phyloP scores from a whole-genome alignment of 2,329 filamentous ascomycete species.

The Phialocephala subalpina region DNA sequence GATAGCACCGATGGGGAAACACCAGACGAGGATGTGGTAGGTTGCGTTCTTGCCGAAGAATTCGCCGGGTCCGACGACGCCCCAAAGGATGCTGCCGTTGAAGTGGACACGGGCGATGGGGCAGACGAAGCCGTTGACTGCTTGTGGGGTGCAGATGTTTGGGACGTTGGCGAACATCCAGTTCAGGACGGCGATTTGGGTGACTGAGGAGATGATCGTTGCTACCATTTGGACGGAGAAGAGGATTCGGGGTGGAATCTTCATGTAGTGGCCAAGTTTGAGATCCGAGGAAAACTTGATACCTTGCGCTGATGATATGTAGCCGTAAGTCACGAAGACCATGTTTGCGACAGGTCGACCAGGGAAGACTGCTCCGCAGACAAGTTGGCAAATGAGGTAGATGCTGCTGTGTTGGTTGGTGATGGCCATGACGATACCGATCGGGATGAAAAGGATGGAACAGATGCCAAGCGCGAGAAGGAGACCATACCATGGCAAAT shows the following conservation, averaged over 20 bases:
- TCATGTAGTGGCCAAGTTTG: conserved; percentile 90
- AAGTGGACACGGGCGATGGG: conserved; percentile 89
- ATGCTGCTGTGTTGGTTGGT: conserved; percentile 90
- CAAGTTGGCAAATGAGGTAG: conserved; percentile 85
- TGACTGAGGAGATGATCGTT: conserved; percentile 78
- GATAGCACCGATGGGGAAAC: conserved; percentile 79
- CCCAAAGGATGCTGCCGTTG: conserved; percentile 90
- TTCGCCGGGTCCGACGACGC: conserved; percentile 81
- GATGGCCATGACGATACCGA: conserved; percentile 92
- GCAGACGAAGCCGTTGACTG: conserved; percentile 89
- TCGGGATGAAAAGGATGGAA: conserved; percentile 84
- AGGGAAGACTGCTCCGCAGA: conserved; percentile 83
- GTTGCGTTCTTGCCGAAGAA: conserved; percentile 82
- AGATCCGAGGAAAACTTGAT: conserved; percentile 89
- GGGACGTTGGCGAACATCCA: conserved; percentile 87
- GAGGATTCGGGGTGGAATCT: conserved; percentile 80
- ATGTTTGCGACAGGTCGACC: conserved; percentile 90
- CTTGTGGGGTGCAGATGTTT: conserved; percentile 78
- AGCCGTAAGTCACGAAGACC: conserved; percentile 92
- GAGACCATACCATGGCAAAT: conserved; percentile 87
- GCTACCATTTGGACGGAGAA: conserved; percentile 82
- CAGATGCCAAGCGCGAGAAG: conserved; percentile 81
- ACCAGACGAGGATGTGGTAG: conserved; percentile 82
- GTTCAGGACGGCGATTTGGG: conserved; percentile 85
- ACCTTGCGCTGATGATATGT: conserved; percentile 87